phyloP scores from a whole-genome alignment of 495 filamentous ascomycete species.

The Annulohypoxylon maeteangense region DNA sequence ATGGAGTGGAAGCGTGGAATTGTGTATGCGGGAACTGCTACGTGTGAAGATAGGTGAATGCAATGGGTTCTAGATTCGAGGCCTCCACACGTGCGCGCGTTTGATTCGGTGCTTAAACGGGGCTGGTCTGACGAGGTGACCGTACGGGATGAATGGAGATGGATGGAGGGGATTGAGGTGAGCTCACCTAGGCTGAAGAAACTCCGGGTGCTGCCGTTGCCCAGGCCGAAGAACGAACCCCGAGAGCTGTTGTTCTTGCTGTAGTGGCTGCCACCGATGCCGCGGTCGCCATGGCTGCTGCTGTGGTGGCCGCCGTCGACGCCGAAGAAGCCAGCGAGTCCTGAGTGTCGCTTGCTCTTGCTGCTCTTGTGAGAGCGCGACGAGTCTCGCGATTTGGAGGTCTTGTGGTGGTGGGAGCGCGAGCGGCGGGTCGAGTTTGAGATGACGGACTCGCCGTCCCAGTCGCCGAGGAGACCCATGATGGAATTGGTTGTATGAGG shows the following conservation, averaged over 20 bases:
- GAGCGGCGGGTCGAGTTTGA: conserved; percentile 53
- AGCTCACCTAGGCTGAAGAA: conserved; percentile 62
- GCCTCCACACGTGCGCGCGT: neutral
- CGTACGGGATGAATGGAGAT: conserved; percentile 65
- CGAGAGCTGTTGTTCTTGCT: conserved; percentile 56
- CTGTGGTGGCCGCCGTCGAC: conserved; percentile 43
- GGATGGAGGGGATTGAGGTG: conserved; percentile 13
- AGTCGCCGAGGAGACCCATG: conserved; percentile 56
- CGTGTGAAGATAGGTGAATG: neutral
- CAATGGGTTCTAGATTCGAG: neutral
- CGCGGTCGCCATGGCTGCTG: too few species aligned
- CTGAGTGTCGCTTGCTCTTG: conserved; percentile 38
- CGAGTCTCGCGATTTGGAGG: conserved; percentile 48
- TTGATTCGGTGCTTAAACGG: conserved; percentile 45
- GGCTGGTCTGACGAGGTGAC: conserved; percentile 61
- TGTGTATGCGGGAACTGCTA: neutral
- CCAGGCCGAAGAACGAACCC: conserved; percentile 64
- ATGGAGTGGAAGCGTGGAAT: neutral
- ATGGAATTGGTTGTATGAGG: neutral
- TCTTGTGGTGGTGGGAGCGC: conserved; percentile 47
- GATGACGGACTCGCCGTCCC: conserved; percentile 54
- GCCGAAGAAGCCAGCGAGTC: conserved; percentile 50
- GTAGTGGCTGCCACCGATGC: conserved; percentile 41
- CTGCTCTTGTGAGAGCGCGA: conserved; percentile 43
- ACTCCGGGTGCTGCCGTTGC: conserved; percentile 55